phyloP scores from a whole-genome alignment of 2,329 filamentous ascomycete species.

The Fusarium succisae region DNA sequence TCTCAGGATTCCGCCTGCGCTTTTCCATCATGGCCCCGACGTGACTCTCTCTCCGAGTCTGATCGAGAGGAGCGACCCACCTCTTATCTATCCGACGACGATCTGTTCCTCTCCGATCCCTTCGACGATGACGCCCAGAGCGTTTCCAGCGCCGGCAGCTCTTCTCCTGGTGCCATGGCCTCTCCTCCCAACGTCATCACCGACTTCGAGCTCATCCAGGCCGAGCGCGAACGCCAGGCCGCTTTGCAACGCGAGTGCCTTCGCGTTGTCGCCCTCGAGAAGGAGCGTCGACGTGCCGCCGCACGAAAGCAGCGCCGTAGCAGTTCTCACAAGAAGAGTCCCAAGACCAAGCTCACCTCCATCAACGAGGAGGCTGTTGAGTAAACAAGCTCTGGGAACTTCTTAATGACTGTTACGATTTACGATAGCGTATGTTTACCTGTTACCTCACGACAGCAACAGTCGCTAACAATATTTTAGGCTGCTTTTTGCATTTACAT shows the following conservation, averaged over 20 bases:
- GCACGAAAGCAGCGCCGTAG: constrained; percentile 50
- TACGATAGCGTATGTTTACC: constrained; percentile 40
- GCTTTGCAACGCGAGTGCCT: constrained; percentile 63
- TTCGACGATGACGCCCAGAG: constrained; percentile 62
- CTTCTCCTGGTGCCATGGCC: constrained; percentile 46
- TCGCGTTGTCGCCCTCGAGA: constrained; percentile 61
- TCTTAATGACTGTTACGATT: constrained; percentile 43
- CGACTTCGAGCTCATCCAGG: constrained; percentile 60
- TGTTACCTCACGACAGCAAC: not conserved
- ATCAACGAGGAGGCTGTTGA: constrained; percentile 59
- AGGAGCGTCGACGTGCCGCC: constrained; percentile 60
- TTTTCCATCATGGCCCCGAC: constrained; percentile 67
- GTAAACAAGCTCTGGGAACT: constrained; percentile 39
- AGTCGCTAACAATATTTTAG: constrained; percentile 35
- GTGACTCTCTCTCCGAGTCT: constrained; percentile 59
- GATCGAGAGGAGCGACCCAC: constrained; percentile 57
- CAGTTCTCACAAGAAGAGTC: constrained; percentile 58
- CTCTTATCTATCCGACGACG: constrained; percentile 71
- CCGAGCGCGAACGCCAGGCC: constrained; percentile 59
- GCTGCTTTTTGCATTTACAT: constrained; percentile 39
- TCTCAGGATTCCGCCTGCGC: constrained; percentile 59
- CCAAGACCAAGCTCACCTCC: constrained; percentile 57
- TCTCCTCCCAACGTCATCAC: constrained; percentile 51
- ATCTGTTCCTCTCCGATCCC: constrained; percentile 64
- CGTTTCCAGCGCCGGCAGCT: constrained; percentile 57